Percentiles rank a stretch among this genome's conserved stretches.
Conservation (phyloP, 176 grass and related monocot species). For the Avena atlantica region DNA sequence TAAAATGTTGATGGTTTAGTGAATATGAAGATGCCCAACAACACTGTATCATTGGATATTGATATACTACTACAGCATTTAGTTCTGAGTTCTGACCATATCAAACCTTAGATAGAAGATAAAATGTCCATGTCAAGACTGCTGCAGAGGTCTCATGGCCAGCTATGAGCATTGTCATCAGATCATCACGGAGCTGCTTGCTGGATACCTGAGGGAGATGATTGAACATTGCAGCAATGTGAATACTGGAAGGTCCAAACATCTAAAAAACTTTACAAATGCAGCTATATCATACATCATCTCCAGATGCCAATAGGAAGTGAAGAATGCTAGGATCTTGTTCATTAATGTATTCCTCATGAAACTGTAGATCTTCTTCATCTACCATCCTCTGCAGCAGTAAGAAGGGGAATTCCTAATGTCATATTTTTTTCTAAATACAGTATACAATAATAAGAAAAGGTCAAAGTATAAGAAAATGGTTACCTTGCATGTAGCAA, state of each 20-base stretch:
- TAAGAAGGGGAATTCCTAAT: conserved; percentile 10
- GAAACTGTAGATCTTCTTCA: conserved; percentile 93
- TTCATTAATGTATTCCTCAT: conserved; percentile 96
- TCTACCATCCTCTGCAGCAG: conserved; percentile 86
- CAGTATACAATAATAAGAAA: not conserved
- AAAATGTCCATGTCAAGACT: conserved; percentile 98
- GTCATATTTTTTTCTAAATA: not conserved
- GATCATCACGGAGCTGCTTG: conserved; percentile 95
- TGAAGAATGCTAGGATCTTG: conserved; percentile 99
- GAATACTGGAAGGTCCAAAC: conserved; percentile 13
- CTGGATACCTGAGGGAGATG: conserved; percentile 75
- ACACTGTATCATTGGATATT: conserved; percentile 5
- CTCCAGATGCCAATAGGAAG: conserved; percentile 95
- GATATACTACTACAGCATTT: not conserved
- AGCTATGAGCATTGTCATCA: conserved; percentile 97
- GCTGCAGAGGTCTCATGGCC: conserved; percentile 98
- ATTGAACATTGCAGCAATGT: conserved; percentile 41
- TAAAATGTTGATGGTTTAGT: not conserved
- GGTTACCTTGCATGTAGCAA: conserved; percentile 84
- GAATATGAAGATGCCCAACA: not conserved
- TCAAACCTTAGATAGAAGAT: conserved; percentile 87
- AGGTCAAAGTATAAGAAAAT: conserved; percentile 24
- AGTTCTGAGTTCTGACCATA: not conserved
- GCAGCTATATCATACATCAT: conserved; percentile 67
- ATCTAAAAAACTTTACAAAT: not conserved